These are phyloP conservation scores for Magnusiomyces suaveolens DNA, from an alignment of 1,139 yeast genomes.

Conservation along the genomic window DNA sequence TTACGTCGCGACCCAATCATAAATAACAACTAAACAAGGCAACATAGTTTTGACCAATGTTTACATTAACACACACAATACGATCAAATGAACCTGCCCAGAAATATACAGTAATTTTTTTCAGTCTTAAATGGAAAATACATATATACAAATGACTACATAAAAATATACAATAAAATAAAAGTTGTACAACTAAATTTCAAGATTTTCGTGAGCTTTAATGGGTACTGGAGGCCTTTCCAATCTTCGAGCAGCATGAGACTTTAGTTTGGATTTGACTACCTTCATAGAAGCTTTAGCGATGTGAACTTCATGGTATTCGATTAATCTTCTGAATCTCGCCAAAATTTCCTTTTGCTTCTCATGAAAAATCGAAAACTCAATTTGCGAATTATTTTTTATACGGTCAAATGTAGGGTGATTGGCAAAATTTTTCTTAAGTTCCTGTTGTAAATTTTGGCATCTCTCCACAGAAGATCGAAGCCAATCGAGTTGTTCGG, in stretches of 20 bases:
- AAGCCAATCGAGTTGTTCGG: conserved; percentile 3
- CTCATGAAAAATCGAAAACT: conserved; percentile 1
- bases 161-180: too few relatives aligned
- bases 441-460: background rate
- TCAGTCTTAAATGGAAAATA: too few relatives aligned
- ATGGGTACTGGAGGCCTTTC: background rate
- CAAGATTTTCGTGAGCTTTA: background rate
- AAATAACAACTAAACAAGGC: too few relatives aligned
- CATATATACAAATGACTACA: too few relatives aligned
- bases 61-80: too few relatives aligned
- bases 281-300: conserved; percentile 4
- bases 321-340: conserved; percentile 3
- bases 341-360: conserved; percentile 6
- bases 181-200: too few relatives aligned
- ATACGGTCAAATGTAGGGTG: background rate
- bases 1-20: too few relatives aligned
- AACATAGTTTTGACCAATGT: too few relatives aligned
- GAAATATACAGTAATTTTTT: too few relatives aligned
- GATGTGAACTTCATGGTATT: conserved; percentile 7
- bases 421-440: background rate
- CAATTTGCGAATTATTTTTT: background rate
- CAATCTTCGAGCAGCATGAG: background rate
- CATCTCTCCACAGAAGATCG: conserved; percentile 1
- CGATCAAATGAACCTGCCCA: too few relatives aligned
- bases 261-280: background rate